These are phyloP conservation scores for Alternaria sp. DNA, from an alignment of 2,329 filamentous ascomycete species.

Conservation along the genomic window DNA sequence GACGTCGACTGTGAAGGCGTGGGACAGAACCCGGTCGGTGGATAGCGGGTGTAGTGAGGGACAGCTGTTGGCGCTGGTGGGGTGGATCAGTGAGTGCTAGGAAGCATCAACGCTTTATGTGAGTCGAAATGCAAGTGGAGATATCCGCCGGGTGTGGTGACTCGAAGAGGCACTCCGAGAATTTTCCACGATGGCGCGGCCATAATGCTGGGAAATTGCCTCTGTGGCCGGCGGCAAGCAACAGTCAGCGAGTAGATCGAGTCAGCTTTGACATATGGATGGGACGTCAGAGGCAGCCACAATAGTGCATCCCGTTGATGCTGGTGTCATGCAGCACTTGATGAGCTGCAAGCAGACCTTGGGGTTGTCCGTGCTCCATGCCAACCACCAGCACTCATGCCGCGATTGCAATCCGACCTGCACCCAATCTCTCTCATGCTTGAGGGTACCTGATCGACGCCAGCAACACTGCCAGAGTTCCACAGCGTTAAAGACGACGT, in stretches of 20 bases:
- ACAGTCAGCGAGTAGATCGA: conserved; percentile 21
- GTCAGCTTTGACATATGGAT: conserved; percentile 8
- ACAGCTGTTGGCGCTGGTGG: conserved; percentile 4
- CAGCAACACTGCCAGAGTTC: conserved; percentile 16
- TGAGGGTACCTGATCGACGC: conserved; percentile 12
- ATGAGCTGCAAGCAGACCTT: conserved; percentile 11
- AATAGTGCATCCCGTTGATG: conserved; percentile 17
- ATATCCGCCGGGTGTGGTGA: conserved; percentile 37
- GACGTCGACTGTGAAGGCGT: conserved; percentile 13
- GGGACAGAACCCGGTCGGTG: conserved; percentile 10
- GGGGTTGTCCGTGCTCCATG: conserved; percentile 25
- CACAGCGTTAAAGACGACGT: conserved; percentile 11
- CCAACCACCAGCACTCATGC: background rate
- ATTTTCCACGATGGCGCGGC: conserved; percentile 29
- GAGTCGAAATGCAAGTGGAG: conserved; percentile 34
- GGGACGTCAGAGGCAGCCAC: conserved; percentile 22
- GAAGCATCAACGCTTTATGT: conserved; percentile 34
- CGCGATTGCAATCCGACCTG: background rate
- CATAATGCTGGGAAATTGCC: conserved; percentile 25
- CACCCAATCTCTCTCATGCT: conserved; percentile 1
- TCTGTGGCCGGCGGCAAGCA: conserved; percentile 26
- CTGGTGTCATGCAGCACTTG: conserved; percentile 24
- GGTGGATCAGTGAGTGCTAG: conserved; percentile 16
- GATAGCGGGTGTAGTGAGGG: conserved; percentile 7
- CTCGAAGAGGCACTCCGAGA: conserved; percentile 37